Conservation (phyloP, 208 protist species). For the Acanthamoeba triangularis region DNA sequence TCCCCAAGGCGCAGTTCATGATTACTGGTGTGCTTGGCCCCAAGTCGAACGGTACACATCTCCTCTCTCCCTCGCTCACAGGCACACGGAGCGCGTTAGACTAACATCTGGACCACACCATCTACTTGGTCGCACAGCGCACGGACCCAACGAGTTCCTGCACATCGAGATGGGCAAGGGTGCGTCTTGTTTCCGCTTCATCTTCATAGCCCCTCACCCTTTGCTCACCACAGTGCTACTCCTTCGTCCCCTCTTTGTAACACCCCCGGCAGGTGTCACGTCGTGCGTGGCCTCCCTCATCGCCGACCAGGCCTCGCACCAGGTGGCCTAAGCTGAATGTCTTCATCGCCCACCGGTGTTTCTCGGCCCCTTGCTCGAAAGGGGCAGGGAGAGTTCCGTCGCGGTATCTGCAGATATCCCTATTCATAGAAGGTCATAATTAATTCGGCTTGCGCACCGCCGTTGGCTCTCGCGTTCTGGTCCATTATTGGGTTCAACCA, state of each 20-base stretch:
- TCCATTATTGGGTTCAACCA: neutral
- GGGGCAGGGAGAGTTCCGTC: neutral
- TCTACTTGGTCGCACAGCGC: slow-evolving; percentile 83
- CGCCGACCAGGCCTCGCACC: slow-evolving; percentile 71
- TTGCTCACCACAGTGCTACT: neutral
- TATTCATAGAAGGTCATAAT: neutral
- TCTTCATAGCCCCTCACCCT: neutral
- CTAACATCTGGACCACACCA: neutral
- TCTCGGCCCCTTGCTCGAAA: too few relatives aligned
- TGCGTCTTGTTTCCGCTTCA: neutral
- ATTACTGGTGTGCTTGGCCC: slow-evolving; percentile 90
- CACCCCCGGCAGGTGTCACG: slow-evolving; percentile 2
- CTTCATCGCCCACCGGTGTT: too few relatives aligned
- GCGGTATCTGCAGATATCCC: neutral
- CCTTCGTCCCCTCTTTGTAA: neutral
- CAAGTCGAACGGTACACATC: neutral
- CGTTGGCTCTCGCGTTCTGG: neutral
- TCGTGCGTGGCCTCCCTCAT: slow-evolving; percentile 65
- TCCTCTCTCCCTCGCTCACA: slow-evolving; percentile 5
- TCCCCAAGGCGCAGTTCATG: slow-evolving; percentile 96
- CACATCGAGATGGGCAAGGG: slow-evolving; percentile 92
- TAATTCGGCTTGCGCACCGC: neutral
- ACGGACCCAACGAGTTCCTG: slow-evolving; percentile 97
- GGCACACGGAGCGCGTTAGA: slow-evolving; percentile 78
- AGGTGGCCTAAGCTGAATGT: neutral